These are phyloP conservation scores for Psilocybe cyanescens DNA, from an alignment of 768 basidiomycete genomes.

Conservation along the genomic window DNA sequence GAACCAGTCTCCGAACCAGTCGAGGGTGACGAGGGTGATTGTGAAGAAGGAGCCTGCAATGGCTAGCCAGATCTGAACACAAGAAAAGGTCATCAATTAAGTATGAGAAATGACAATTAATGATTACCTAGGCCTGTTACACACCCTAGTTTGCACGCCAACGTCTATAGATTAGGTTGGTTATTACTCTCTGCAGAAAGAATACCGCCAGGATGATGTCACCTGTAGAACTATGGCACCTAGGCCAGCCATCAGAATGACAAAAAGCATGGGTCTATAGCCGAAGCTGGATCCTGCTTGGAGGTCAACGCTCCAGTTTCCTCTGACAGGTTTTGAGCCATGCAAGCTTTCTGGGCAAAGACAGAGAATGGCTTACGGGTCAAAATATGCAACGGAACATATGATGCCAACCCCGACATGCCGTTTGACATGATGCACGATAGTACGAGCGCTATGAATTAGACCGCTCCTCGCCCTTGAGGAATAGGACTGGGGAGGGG, in stretches of 20 bases:
- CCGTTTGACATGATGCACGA: constrained; percentile 55
- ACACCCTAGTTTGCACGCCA: constrained; percentile 71
- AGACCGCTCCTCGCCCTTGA: constrained; percentile 8
- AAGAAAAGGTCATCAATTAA: background rate
- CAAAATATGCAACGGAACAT: constrained; percentile 87
- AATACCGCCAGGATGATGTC: constrained; percentile 17
- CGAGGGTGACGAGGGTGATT: constrained; percentile 52
- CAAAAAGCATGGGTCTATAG: constrained; percentile 78
- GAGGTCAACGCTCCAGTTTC: constrained; percentile 83
- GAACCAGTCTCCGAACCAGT: constrained; percentile 46
- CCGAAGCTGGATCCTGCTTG: constrained; percentile 83
- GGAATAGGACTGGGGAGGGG: constrained; percentile 10
- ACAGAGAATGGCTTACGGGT: constrained; percentile 58
- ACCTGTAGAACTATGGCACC: constrained; percentile 85
- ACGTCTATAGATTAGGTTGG: constrained; percentile 41
- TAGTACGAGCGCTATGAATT: constrained; percentile 15
- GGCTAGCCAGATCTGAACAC: constrained; percentile 56
- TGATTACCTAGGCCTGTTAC: constrained; percentile 64
- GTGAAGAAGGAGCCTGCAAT: constrained; percentile 59
- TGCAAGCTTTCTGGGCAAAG: constrained; percentile 1
- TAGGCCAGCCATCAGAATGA: constrained; percentile 80
- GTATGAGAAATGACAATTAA: background rate
- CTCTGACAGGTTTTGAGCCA: constrained; percentile 36
- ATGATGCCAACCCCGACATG: constrained; percentile 84
- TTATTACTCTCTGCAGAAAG: constrained; percentile 1